phyloP scores from a whole-genome alignment of 768 basidiomycete genomes.

The Baorangia bicolor region DNA sequence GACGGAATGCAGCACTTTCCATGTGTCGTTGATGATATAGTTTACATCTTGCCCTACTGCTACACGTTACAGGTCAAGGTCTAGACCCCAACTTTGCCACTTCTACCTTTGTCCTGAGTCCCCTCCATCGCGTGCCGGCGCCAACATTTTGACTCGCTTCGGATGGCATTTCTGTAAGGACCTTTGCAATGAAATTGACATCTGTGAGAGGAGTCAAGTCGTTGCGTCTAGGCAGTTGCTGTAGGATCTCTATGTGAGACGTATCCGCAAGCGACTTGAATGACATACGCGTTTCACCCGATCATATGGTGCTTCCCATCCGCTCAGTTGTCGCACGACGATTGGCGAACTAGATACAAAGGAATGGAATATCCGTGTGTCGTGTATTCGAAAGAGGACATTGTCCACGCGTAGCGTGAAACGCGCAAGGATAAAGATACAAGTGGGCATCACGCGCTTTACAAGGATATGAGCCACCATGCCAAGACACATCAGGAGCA shows the following conservation, averaged over 20 bases:
- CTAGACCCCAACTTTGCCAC: constrained; percentile 35
- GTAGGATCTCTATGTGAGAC: not conserved
- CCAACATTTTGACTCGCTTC: constrained; percentile 58
- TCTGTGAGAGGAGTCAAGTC: constrained; percentile 91
- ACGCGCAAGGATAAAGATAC: constrained; percentile 85
- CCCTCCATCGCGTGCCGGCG: constrained; percentile 83
- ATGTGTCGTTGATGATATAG: not conserved
- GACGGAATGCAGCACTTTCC: too few species aligned
- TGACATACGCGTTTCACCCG: constrained; percentile 67
- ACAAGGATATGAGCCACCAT: not conserved
- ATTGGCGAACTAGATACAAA: constrained; percentile 60
- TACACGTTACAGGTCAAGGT: constrained; percentile 1
- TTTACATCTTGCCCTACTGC: not conserved
- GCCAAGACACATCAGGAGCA: not conserved
- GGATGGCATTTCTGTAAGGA: constrained; percentile 61
- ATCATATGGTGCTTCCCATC: constrained; percentile 91
- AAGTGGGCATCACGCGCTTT: constrained; percentile 96
- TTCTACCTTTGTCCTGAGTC: constrained; percentile 65
- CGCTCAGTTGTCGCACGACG: constrained; percentile 77
- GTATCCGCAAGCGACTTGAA: not conserved
- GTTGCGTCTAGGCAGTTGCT: constrained; percentile 69
- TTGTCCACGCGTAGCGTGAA: constrained; percentile 94
- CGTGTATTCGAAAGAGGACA: constrained; percentile 87
- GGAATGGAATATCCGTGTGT: constrained; percentile 88
- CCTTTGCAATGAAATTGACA: constrained; percentile 74